Evolutionary conservation across 2,329 filamentous ascomycete species (phyloP).

Genomic region (Thermomyces lanuginosus): DNA sequence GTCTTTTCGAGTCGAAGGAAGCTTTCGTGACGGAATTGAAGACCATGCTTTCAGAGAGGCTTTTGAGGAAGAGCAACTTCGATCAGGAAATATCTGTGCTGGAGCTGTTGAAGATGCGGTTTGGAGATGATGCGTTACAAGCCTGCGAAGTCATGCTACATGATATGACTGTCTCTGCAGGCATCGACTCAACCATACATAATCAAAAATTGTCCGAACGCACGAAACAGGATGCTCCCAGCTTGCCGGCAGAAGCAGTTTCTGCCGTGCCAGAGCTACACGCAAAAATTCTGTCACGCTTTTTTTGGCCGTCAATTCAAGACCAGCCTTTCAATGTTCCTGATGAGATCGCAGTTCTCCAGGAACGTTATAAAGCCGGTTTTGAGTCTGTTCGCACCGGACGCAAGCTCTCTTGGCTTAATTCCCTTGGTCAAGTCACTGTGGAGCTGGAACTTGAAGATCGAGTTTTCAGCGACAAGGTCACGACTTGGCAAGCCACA

Average conservation of each 20-base stretch:
- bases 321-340: slow-evolving; percentile 33
- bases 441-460: slow-evolving; percentile 74
- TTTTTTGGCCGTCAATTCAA: slow-evolving; percentile 81
- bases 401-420: slow-evolving; percentile 76
- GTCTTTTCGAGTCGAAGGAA: slow-evolving; percentile 74
- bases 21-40: slow-evolving; percentile 91
- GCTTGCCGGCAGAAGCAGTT: slow-evolving; percentile 16
- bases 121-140: slow-evolving; percentile 72
- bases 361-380: slow-evolving; percentile 53
- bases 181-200: slow-evolving; percentile 53
- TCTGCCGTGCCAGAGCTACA: slow-evolving; percentile 39
- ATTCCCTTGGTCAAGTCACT: slow-evolving; percentile 61
- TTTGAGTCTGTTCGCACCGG: slow-evolving; percentile 70
- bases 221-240: slow-evolving; percentile 12
- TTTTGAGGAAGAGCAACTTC: slow-evolving; percentile 52
- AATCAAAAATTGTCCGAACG: slow-evolving; percentile 30
- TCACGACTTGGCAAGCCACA: slow-evolving; percentile 73
- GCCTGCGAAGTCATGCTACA: slow-evolving; percentile 95
- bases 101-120: slow-evolving; percentile 71
- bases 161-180: slow-evolving; percentile 70
- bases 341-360: slow-evolving; percentile 35
- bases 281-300: slow-evolving; percentile 72
- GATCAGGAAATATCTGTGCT: slow-evolving; percentile 70
- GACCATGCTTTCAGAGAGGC: slow-evolving; percentile 66
- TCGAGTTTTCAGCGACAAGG: slow-evolving; percentile 50